Evolutionary conservation across 306 rosid species (phyloP).

Genomic region (Vigna trinervia): DNA sequence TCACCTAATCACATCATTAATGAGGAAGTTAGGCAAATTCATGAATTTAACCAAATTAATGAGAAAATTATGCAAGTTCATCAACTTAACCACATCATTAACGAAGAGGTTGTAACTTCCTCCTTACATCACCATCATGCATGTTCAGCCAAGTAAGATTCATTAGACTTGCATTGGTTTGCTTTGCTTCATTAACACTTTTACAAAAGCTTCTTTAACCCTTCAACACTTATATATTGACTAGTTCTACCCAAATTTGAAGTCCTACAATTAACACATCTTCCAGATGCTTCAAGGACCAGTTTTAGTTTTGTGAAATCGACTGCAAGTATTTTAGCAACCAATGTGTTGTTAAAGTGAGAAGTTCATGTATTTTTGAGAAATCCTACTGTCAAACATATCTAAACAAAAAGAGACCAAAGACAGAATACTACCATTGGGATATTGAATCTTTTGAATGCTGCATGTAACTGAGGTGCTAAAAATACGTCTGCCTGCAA

Average conservation of each 20-base stretch:
- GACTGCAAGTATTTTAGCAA: constrained; percentile 1
- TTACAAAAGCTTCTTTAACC: too few species aligned
- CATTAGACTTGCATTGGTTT: too few species aligned
- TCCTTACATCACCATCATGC: too few species aligned
- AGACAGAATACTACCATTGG: constrained; percentile 64
- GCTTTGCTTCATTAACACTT: too few species aligned
- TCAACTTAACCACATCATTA: too few species aligned
- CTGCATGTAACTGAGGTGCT: constrained; percentile 74
- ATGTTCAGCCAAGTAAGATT: too few species aligned
- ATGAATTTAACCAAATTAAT: too few species aligned
- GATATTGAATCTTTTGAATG: constrained; percentile 53
- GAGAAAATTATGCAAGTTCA: too few species aligned
- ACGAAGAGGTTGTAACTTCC: too few species aligned
- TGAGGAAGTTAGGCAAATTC: too few species aligned
- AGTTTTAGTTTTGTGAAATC: not conserved
- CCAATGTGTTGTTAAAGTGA: not conserved
- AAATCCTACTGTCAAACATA: constrained; percentile 6
- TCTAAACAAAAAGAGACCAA: constrained; percentile 13
- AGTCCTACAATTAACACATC: not conserved
- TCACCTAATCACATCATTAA: too few species aligned
- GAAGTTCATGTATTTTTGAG: constrained; percentile 15
- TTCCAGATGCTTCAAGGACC: not conserved
- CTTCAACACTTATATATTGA: not conserved
- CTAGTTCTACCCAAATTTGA: constrained; percentile 21
- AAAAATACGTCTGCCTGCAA: constrained; percentile 92